A percentile compares a stretch with the other conserved stretches of the same genome.
phyloP scores from a whole-genome alignment of 371 early-diverging fungal genomes.

The Lichtheimia ramosa region DNA sequence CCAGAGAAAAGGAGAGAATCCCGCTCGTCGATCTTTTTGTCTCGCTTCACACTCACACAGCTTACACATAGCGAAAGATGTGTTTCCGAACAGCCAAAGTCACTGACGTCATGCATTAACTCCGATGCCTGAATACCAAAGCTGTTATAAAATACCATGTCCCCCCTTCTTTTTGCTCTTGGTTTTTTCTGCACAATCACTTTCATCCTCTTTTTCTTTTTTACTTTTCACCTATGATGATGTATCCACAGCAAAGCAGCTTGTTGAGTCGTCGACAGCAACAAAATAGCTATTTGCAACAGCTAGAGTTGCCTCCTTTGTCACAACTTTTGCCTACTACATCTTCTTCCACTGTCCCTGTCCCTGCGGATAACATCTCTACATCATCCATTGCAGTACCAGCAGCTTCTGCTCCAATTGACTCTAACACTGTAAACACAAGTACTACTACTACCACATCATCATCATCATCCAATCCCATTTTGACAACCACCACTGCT shows the following conservation, averaged over 20 bases:
- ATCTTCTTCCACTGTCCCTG: neutral
- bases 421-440: neutral
- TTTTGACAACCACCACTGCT: conserved; percentile 15
- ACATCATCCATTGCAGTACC: conserved; percentile 4
- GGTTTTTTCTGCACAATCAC: neutral
- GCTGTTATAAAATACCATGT: neutral
- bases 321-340: conserved; percentile 26
- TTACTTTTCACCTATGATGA: neutral
- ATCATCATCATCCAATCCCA: neutral
- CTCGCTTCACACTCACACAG: neutral
- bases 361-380: neutral
- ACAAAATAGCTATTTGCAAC: conserved; percentile 27
- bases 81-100: neutral
- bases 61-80: too few species aligned
- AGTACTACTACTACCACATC: neutral
- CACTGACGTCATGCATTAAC: neutral
- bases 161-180: too few species aligned
- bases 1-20: too few species aligned
- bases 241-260: neutral
- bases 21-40: neutral
- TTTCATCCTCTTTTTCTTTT: neutral
- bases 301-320: conserved; percentile 33
- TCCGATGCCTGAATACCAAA: neutral
- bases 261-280: conserved; percentile 42
- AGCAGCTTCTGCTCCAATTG: neutral